phyloP scores from a whole-genome alignment of 2,329 filamentous ascomycete genomes.

The Acephala macrosclerotiorum region DNA sequence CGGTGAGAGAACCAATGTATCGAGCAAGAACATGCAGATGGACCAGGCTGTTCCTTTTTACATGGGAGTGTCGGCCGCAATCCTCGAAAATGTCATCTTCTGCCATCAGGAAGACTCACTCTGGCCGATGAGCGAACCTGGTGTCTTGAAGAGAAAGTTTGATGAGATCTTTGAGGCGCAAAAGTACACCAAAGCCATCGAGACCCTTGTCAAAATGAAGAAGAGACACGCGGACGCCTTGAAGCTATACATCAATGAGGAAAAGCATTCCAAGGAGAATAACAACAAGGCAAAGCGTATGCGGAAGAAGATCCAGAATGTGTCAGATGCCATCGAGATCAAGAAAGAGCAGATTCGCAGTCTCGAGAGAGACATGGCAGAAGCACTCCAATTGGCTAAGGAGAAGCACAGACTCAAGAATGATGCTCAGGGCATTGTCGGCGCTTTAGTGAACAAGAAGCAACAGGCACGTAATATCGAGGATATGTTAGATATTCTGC shows the following conservation, averaged over 20 bases:
- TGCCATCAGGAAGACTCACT: constrained; percentile 98
- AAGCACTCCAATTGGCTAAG: constrained; percentile 60
- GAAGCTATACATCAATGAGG: constrained; percentile 73
- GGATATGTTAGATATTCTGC: constrained; percentile 73
- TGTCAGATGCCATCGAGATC: constrained; percentile 71
- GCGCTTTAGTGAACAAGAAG: constrained; percentile 77
- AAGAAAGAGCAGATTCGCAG: constrained; percentile 65
- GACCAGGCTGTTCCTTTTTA: constrained; percentile 85
- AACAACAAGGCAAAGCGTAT: constrained; percentile 83
- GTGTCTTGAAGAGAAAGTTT: constrained; percentile 88
- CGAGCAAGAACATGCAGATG: constrained; percentile 79
- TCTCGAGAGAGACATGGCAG: constrained; percentile 66
- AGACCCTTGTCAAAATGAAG: constrained; percentile 86
- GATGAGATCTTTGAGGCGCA: constrained; percentile 97
- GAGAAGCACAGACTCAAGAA: constrained; percentile 77
- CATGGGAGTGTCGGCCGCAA: constrained; percentile 87
- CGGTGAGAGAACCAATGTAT: constrained; percentile 81
- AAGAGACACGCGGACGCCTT: constrained; percentile 85
- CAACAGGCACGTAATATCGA: constrained; percentile 76
- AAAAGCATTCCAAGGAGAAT: constrained; percentile 79
- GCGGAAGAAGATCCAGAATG: constrained; percentile 67
- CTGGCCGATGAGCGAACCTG: constrained; percentile 93
- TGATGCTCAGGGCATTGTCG: constrained; percentile 76
- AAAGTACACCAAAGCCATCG: constrained; percentile 97
- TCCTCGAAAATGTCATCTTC: constrained; percentile 95